A percentile compares a stretch with the other conserved stretches of the same genome.
These are phyloP conservation scores for Cinnamomum micranthum DNA, from an alignment of 164 flowering plant species.

Conservation along the genomic window DNA sequence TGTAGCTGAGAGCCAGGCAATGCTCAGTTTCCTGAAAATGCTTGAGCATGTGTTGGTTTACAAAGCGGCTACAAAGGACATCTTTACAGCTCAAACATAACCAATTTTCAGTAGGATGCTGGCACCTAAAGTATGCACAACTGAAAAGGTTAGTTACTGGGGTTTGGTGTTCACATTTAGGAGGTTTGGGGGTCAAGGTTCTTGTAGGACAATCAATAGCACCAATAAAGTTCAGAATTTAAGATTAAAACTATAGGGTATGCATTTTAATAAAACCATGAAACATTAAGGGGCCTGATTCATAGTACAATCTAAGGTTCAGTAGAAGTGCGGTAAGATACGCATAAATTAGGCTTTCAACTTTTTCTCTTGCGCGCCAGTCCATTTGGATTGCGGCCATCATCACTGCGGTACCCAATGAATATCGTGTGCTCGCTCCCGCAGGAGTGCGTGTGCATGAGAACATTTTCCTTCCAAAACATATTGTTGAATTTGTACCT, in stretches of 20 bases:
- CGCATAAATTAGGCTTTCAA: no score
- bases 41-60: slow-evolving; percentile 84
- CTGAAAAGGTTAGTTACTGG: not conserved
- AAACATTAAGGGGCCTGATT: no score
- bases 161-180: not conserved
- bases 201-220: not conserved
- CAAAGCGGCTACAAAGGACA: slow-evolving; percentile 84
- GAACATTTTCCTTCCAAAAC: no score
- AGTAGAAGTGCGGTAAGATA: no score
- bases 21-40: slow-evolving; percentile 62
- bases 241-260: not conserved
- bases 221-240: slow-evolving; percentile 2
- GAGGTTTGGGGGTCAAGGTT: not conserved
- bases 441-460: no score
- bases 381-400: no score
- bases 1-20: slow-evolving; percentile 75
- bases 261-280: not conserved
- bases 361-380: no score
- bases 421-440: no score
- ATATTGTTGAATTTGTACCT: no score
- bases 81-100: slow-evolving; percentile 79
- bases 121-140: slow-evolving; percentile 41
- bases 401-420: no score
- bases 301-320: no score
- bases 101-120: slow-evolving; percentile 80